Percentiles rank a stretch among this genome's conserved stretches.
phyloP scores from a whole-genome alignment of 495 filamentous ascomycete genomes.

The Aspergillus funiculosus region DNA sequence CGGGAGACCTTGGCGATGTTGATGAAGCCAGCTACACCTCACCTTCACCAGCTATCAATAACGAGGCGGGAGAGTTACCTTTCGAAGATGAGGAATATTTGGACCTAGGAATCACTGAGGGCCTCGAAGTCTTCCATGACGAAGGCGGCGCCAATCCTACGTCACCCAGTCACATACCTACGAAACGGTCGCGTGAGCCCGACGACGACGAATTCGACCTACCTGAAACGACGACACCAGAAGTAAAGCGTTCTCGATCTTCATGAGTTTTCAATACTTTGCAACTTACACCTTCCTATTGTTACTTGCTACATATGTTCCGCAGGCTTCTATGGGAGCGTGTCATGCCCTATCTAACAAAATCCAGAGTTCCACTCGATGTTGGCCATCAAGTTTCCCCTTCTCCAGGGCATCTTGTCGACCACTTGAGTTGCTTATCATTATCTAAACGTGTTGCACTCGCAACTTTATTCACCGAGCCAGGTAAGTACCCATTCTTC shows the following conservation, averaged over 20 bases:
- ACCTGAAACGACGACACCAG: slow-evolving; percentile 23
- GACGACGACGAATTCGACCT: slow-evolving; percentile 32
- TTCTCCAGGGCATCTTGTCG: neutral
- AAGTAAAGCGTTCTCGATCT: slow-evolving; percentile 29
- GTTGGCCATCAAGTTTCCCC: slow-evolving; percentile 4
- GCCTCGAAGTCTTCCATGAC: slow-evolving; percentile 5
- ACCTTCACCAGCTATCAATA: slow-evolving; percentile 22
- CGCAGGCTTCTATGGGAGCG: neutral
- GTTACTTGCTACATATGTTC: neutral
- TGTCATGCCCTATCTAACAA: slow-evolving; percentile 9
- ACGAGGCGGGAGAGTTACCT: slow-evolving; percentile 39
- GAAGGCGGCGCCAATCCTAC: slow-evolving; percentile 6
- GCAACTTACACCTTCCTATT: neutral
- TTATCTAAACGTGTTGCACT: neutral
- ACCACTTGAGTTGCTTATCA: neutral
- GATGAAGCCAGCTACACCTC: slow-evolving; percentile 10
- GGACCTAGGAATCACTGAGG: slow-evolving; percentile 18
- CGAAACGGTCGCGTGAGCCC: slow-evolving; percentile 27
- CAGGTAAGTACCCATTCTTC: slow-evolving; percentile 19
- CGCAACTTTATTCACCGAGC: neutral
- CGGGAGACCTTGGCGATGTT: slow-evolving; percentile 19
- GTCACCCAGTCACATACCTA: slow-evolving; percentile 12
- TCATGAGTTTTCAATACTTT: slow-evolving; percentile 17
- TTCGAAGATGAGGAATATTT: slow-evolving; percentile 24
- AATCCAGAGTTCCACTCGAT: slow-evolving; percentile 5